These are phyloP conservation scores for Populus alba DNA, from an alignment of 345 rosid genomes.

Conservation along the genomic window DNA sequence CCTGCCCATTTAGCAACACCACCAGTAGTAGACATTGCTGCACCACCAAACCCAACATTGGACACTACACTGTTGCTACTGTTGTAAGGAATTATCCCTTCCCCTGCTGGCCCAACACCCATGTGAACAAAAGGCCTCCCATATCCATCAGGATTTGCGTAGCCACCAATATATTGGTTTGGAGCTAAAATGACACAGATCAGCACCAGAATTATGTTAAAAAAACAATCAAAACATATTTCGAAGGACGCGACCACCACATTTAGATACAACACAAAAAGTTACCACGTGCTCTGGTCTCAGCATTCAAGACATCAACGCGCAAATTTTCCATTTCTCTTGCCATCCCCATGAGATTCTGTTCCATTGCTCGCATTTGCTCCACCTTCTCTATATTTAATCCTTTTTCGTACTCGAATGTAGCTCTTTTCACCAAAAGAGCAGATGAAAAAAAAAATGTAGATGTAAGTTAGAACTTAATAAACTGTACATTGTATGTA, in stretches of 20 bases:
- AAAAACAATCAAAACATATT: neutral
- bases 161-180: conserved; percentile 24
- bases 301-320: conserved; percentile 44
- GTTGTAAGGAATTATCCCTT: conserved; percentile 21
- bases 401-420: conserved; percentile 64
- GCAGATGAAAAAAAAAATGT: conserved; percentile 1
- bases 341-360: conserved; percentile 55
- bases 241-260: neutral
- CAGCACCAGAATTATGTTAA: conserved; percentile 5
- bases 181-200: conserved; percentile 27
- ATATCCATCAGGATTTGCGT: conserved; percentile 29
- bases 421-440: conserved; percentile 40
- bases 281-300: conserved; percentile 42
- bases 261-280: conserved; percentile 3
- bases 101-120: conserved; percentile 22
- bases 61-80: conserved; percentile 21
- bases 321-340: conserved; percentile 61
- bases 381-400: conserved; percentile 59
- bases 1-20: conserved; percentile 24
- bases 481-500: neutral
- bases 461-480: conserved; percentile 4
- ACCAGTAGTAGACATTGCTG: conserved; percentile 15
- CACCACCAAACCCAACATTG: conserved; percentile 1
- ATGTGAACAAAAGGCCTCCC: conserved; percentile 23
- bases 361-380: conserved; percentile 64